phyloP scores from a whole-genome alignment of 23 red algal genomes.

The Agarophyton chilense region DNA sequence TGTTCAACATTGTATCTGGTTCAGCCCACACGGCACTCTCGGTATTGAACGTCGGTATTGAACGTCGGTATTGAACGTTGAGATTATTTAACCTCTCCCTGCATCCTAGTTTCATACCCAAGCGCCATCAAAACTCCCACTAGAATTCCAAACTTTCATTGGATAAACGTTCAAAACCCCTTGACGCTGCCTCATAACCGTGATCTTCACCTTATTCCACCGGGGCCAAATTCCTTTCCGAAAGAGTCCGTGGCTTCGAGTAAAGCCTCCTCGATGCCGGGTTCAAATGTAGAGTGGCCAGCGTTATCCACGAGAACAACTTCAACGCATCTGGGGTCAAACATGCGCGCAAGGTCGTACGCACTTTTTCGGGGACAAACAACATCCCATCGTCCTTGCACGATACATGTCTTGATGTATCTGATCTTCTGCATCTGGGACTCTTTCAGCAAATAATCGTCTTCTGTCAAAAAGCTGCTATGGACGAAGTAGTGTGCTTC shows the following conservation, averaged over 20 bases:
- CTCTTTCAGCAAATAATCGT: constrained; percentile 68
- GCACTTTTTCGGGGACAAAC: constrained; percentile 77
- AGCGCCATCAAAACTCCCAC: too few relatives aligned
- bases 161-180: too few relatives aligned
- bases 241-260: constrained; percentile 37
- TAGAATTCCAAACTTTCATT: too few relatives aligned
- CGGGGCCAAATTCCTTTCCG: constrained; percentile 11
- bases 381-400: constrained; percentile 81
- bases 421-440: constrained; percentile 63
- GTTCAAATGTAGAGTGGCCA: constrained; percentile 82
- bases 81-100: too few relatives aligned
- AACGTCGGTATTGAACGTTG: too few relatives aligned
- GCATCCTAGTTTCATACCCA: too few relatives aligned
- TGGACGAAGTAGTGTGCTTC: constrained; percentile 85
- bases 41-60: too few relatives aligned
- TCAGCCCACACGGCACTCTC: too few relatives aligned
- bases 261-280: constrained; percentile 63
- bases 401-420: constrained; percentile 57
- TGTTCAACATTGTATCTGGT: too few relatives aligned
- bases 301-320: constrained; percentile 64
- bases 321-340: constrained; percentile 34
- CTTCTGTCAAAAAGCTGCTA: constrained; percentile 64
- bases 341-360: constrained; percentile 46
- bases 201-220: not conserved
- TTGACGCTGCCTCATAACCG: too few relatives aligned